Evolutionary conservation across 2,329 filamentous ascomycete genomes (phyloP), one percentile per base, ranked within the genome.

Genomic region (Amphichorda felina): DNA sequence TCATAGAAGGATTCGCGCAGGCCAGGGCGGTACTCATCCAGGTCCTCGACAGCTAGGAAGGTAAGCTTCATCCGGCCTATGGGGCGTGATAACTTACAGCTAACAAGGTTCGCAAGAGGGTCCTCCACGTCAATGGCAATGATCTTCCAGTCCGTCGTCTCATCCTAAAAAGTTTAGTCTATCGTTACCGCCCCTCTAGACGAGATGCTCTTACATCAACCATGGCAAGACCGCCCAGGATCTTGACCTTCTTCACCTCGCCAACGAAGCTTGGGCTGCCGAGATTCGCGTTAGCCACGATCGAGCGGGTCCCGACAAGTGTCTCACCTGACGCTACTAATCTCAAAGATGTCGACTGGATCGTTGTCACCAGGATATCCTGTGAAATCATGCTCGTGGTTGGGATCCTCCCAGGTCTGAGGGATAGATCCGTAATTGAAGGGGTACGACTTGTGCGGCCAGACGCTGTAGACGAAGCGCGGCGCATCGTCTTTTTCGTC

Each of bases 361-460:
- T 63, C 60, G 8, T 64, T 63, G 39, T 64, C 60, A 1, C 60
- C 60, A 1, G 48, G 39, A 6, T 41, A 50, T 0, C 51, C 51
- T 13, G 60, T 63, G 35, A 59, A 57, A 14, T 51, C 45, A 31
- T 63, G 58, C 14, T 57, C 42, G 25, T 54, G 49, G 39, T 62
- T 63, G 16, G 59, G 56, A 34, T 55, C 57, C 44, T 64, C 60
- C 60, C 60, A 64, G 0, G 60, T 64, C 41, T 63, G 61, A 0
- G 60, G 60, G 15, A 64, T 59, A 4, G 60, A 62, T 0, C 60
- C 60, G 33, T 64, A 64, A 18, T 57, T 49, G 41, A 63, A 62
- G 0, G 60, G 61, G 26, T 64, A 64, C 0, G 56, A 50, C 45
- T 57, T 61, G 45, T 63, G 59, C 26, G 61, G 60, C 57, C 58